Base-by-base conservation (phyloP, 2,329 filamentous ascomycete genomes). In the Phialocephala subalpina region DNA sequence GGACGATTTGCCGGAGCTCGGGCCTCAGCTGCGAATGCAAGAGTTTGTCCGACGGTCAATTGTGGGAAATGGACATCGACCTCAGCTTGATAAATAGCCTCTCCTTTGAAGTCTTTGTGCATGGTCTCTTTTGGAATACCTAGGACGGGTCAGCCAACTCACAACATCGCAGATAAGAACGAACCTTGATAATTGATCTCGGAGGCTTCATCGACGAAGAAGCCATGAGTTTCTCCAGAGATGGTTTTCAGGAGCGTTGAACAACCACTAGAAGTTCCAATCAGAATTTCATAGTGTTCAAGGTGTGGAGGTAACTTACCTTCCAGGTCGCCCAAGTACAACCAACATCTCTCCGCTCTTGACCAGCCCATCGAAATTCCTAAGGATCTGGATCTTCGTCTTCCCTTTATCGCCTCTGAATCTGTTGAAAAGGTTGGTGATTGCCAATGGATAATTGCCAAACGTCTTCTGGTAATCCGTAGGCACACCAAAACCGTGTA, bases 21-120 rank as follows among this genome's bases (percentile, higher is more conserved):
- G 0, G 88, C 87, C 58, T 88, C 86, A 1, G 92, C 84, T 0
- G 92, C 92, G 74, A 94, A 94, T 58, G 87, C 83, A 0, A 95
- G 81, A 0, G 92, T 95, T 69, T 93, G 85, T 1, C 90, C 87
- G 12, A 94, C 91, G 0, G 89, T 92, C 25, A 96, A 80, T n/a
- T 92, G 89, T 0, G 92, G 89, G 69, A 93, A 94, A 75, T 94
- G 92, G 35, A 90, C 83, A 75, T 93, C 91, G 33, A 85, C 83
- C 78, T 95, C 92, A 16, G 92, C 89, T 71, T 93, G 93, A 76
- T 95, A 94, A 14, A 92, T 82, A 1, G 90, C 83, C 77, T 88
- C 89, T 47, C 88, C 88, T 65, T 86, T 84, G 73, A 90, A 91
- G 72, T 89, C 82, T 66, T 82, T 82, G 58, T 81, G 80, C 83